Evolutionary conservation across 306 rosid species (phyloP), one percentile per base, ranked within the genome.

Genomic region (Arachis hypogaea): DNA sequence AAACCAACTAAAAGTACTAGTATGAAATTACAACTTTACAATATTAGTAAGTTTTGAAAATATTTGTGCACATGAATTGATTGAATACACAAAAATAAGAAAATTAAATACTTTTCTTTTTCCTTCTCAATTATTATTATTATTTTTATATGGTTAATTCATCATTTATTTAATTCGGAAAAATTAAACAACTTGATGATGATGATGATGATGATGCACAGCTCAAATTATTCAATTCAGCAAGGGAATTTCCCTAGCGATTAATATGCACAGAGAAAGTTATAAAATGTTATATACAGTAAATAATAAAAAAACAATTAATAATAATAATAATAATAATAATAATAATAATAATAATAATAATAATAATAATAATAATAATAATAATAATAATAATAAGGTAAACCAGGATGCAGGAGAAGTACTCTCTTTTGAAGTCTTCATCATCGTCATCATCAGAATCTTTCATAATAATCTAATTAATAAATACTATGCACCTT

Each of bases 401-500:
- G 2, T 33, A 30, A 30, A 56, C 10, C 30, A 54, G 11, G 68
- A 47, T 44, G 57, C 41, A 57, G 9, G 44, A 54, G 54, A 71
- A 33, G 33, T 16, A 62, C 52, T 70, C 52, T 40, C 70, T 52
- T 50, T 56, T 30, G 45, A 51, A 63, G 44, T 58, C 63, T 63
- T 70, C 47, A 36, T 9, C 29, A 45, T 74, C 56, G 12, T 63
- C 16, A 33, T 14, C 4, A 54, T 62, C 43, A 55, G 56, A 46
- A 62, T 69, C 28, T 64, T 54, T 14, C 38, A 52, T 3, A 44
- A 14, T 52, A 61, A 56, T 63, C 52, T 55, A n/a, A 69, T 61
- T 12, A 18, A 18, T 11, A 74, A 38, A 64, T 66, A 28, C 38
- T 28, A 40, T 43, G 43, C n/a, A 73, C 63, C 58, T 54, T 36